Conservation (phyloP, 345 rosid species). For the Brassica napus region Da-Ae NC_063438.1:24894501-24895000, state of each 20-base stretch:
- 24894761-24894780: conserved; percentile 59
- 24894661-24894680: conserved; percentile 66
- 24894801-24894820: conserved; percentile 84
- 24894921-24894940: conserved; percentile 80
- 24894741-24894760: conserved; percentile 86
- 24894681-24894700: conserved; percentile 73
- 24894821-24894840: conserved; percentile 98
- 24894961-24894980: conserved; percentile 84
- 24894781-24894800: conserved; percentile 91
- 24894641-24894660: conserved; percentile 45
- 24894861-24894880: conserved; percentile 92
- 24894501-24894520: conserved; percentile 89
- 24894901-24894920: conserved; percentile 91
- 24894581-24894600: conserved; percentile 90
- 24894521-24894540: conserved; percentile 94
- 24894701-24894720: conserved; percentile 82
- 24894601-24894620: conserved; percentile 82
- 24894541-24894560: conserved; percentile 83
- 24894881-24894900: conserved; percentile 99
- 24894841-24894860: conserved; percentile 90
- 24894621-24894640: conserved; percentile 85
- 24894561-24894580: conserved; percentile 92
- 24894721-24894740: conserved; percentile 79
- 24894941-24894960: conserved; percentile 94
- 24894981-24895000: conserved; percentile 88